Evolutionary conservation across 495 filamentous ascomycete genomes (phyloP).

Genomic region (Tuber microsphaerosporum): DNA sequence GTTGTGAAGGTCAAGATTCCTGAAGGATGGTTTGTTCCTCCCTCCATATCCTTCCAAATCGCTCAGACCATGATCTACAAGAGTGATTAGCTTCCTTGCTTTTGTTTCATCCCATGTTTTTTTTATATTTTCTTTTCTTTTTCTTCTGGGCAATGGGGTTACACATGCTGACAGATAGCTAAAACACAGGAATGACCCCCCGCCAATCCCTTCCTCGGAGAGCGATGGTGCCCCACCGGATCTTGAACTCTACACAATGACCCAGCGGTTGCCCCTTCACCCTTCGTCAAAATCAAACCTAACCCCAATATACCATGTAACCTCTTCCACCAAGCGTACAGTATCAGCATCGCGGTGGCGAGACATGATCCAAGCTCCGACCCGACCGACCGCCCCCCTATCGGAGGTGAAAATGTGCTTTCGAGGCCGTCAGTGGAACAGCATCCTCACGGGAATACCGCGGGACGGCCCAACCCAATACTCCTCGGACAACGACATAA

Average conservation of each 20-base stretch:
- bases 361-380: constrained; percentile 14
- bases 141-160: not conserved
- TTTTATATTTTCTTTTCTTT: not conserved
- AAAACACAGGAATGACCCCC: not conserved
- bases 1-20: constrained; percentile 31
- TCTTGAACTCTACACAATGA: constrained; percentile 25
- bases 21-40: constrained; percentile 23
- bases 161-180: not conserved
- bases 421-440: constrained; percentile 31
- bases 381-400: constrained; percentile 10
- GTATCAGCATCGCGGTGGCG: constrained; percentile 16
- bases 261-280: constrained; percentile 33
- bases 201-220: constrained; percentile 17
- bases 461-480: constrained; percentile 31
- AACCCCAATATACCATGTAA: constrained; percentile 34
- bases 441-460: constrained; percentile 22
- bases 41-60: constrained; percentile 6
- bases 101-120: not conserved
- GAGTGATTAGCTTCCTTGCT: constrained; percentile 8
- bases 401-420: constrained; percentile 22
- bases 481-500: constrained; percentile 40
- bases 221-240: constrained; percentile 23
- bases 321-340: constrained; percentile 19
- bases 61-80: constrained; percentile 1
- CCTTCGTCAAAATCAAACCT: constrained; percentile 22